These are phyloP conservation scores for Pseudogymnoascus sp. DNA, from an alignment of 2,329 filamentous ascomycete species.

Conservation along the genomic window DNA sequence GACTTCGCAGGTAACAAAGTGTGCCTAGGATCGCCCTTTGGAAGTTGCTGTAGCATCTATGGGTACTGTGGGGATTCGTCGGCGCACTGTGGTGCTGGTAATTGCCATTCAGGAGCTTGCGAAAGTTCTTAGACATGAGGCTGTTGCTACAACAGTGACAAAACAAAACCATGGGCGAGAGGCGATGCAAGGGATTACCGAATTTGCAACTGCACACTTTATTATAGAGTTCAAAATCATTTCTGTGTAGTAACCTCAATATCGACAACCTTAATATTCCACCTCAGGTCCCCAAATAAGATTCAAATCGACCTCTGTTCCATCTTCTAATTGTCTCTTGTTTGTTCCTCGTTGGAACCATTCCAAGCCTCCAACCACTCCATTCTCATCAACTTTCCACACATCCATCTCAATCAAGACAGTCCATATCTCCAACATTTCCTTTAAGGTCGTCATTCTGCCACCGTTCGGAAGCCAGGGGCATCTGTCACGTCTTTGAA, in stretches of 20 bases:
- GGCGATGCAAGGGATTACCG: not conserved
- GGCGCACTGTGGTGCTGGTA: too few relatives aligned
- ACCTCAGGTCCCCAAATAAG: not conserved
- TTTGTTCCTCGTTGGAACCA: not conserved
- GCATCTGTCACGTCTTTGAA: not conserved
- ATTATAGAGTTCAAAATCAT: not conserved
- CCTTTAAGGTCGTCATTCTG: not conserved
- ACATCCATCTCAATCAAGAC: not conserved
- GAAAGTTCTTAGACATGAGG: not conserved
- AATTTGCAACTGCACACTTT: not conserved
- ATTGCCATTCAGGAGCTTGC: not conserved
- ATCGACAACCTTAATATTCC: not conserved
- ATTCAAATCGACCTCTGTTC: not conserved
- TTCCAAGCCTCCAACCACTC: not conserved
- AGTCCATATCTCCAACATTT: not conserved
- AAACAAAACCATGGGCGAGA: not conserved
- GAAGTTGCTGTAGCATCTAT: too few relatives aligned
- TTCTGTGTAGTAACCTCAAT: not conserved
- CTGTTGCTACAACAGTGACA: too few relatives aligned
- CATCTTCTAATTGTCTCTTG: not conserved
- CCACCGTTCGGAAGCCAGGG: not conserved
- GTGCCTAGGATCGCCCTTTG: too few relatives aligned
- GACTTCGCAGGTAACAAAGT: too few relatives aligned
- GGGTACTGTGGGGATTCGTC: too few relatives aligned
- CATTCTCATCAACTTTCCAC: not conserved